These are phyloP conservation scores for Dendrothele bispora DNA, from an alignment of 768 basidiomycete species.

Conservation along the genomic window DNA sequence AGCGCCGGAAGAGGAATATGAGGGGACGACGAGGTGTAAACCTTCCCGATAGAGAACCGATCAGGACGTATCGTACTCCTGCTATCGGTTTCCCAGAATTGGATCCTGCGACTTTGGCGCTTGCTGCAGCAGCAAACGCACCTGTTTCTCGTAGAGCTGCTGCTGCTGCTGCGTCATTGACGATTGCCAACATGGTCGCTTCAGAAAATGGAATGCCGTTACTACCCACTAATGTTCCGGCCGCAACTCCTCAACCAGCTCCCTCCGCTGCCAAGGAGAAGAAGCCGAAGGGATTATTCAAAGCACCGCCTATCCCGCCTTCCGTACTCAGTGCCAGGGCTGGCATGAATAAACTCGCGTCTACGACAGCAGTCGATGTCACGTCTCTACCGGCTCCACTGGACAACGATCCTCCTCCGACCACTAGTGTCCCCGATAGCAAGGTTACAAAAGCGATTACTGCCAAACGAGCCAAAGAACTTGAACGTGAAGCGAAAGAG, in stretches of 20 bases:
- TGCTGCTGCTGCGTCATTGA: slow-evolving; percentile 77
- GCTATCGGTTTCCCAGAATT: slow-evolving; percentile 83
- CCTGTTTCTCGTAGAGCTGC: slow-evolving; percentile 81
- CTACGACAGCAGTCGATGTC: slow-evolving; percentile 68
- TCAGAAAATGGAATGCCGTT: slow-evolving; percentile 80
- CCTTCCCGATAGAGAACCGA: slow-evolving; percentile 90
- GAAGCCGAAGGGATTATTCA: slow-evolving; percentile 72
- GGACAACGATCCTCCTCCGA: slow-evolving; percentile 58
- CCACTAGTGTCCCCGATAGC: slow-evolving; percentile 36
- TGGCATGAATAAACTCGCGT: slow-evolving; percentile 55
- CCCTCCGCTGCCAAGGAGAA: slow-evolving; percentile 57
- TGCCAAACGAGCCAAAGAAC: slow-evolving; percentile 68
- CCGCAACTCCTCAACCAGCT: slow-evolving; percentile 33
- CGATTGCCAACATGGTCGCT: slow-evolving; percentile 91
- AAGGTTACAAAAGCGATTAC: slow-evolving; percentile 46
- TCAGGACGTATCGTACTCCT: slow-evolving; percentile 88
- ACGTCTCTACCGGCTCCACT: slow-evolving; percentile 56
- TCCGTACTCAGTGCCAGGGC: slow-evolving; percentile 63
- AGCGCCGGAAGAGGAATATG: slow-evolving; percentile 81
- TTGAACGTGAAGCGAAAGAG: slow-evolving; percentile 81
- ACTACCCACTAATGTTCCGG: slow-evolving; percentile 42
- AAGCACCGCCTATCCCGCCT: slow-evolving; percentile 59
- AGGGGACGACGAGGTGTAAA: slow-evolving; percentile 78
- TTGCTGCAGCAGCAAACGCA: slow-evolving; percentile 62
- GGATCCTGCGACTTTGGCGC: slow-evolving; percentile 67